These are phyloP conservation scores for Pseudogymnoascus destructans DNA, from an alignment of 2,329 filamentous ascomycete species.

Conservation along the genomic window DNA sequence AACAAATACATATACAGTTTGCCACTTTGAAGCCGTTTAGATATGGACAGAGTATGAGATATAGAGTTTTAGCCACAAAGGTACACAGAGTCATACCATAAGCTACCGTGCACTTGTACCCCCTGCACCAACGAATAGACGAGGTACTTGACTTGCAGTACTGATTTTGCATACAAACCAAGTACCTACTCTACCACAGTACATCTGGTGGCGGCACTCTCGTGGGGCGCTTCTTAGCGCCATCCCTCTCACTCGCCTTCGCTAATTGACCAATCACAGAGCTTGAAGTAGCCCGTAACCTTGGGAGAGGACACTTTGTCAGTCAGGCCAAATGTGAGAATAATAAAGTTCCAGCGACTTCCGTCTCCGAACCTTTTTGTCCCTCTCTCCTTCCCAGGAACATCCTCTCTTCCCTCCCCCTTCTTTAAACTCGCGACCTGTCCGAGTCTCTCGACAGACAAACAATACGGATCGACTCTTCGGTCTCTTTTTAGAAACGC, in stretches of 20 bases:
- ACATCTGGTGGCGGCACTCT: neutral
- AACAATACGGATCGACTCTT: neutral
- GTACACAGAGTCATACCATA: neutral
- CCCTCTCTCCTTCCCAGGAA: constrained; percentile 9
- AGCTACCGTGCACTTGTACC: neutral
- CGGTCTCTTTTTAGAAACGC: constrained; percentile 2
- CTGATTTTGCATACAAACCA: neutral
- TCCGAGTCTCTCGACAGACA: constrained; percentile 3
- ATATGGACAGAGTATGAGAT: constrained; percentile 7
- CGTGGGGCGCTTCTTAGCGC: constrained; percentile 7
- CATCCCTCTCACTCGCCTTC: neutral
- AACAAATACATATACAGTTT: neutral
- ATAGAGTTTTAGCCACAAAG: neutral
- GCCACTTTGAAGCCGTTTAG: neutral
- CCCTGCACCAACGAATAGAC: neutral
- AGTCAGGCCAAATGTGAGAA: constrained; percentile 9
- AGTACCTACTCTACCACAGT: neutral
- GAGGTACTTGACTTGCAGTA: neutral
- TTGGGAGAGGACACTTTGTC: constrained; percentile 8
- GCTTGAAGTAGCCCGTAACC: constrained; percentile 5
- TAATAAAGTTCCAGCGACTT: constrained; percentile 8
- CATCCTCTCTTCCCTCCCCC: constrained; percentile 10
- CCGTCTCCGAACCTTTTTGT: constrained; percentile 17
- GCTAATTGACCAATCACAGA: constrained; percentile 4
- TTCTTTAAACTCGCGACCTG: constrained; percentile 6